Evolutionary conservation across 495 filamentous ascomycete species (phyloP).

Genomic region (Oidiodendron maius): DNA sequence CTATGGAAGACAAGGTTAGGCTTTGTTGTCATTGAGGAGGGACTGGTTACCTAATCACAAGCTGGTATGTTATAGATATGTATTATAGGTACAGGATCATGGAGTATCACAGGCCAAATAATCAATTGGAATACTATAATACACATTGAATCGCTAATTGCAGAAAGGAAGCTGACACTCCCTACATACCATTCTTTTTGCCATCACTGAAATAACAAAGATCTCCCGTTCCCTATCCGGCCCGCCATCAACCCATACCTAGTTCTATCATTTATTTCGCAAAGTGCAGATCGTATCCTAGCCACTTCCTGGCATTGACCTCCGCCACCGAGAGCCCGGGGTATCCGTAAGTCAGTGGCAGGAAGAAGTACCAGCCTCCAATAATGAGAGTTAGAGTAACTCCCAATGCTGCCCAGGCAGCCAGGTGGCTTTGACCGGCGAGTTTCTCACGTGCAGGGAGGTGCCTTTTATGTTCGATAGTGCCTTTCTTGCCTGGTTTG

Average conservation of each 20-base stretch:
- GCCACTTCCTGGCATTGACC: slow-evolving; percentile 85
- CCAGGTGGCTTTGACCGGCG: slow-evolving; percentile 69
- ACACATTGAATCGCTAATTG: slow-evolving; percentile 2
- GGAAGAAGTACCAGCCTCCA: slow-evolving; percentile 85
- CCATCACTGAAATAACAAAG: not conserved
- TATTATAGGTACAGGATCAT: too few species aligned
- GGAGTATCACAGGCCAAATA: too few species aligned
- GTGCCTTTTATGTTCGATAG: slow-evolving; percentile 38
- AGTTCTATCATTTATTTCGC: slow-evolving; percentile 66
- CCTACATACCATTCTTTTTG: not conserved
- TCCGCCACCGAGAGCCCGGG: slow-evolving; percentile 81
- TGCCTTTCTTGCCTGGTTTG: slow-evolving; percentile 47
- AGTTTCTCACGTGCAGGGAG: slow-evolving; percentile 73
- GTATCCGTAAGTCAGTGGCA: slow-evolving; percentile 90
- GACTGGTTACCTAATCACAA: too few species aligned
- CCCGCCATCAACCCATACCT: not conserved
- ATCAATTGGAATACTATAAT: not conserved
- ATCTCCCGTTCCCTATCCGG: not conserved
- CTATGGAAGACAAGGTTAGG: slow-evolving; percentile 5
- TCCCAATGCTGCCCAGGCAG: slow-evolving; percentile 68
- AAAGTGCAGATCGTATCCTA: slow-evolving; percentile 96
- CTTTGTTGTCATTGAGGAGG: too few species aligned
- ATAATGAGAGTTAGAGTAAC: slow-evolving; percentile 65
- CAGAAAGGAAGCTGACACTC: not conserved
- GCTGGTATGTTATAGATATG: not conserved